These are phyloP conservation scores for Bifiguratus adelaidae DNA, from an alignment of 192 early-diverging fungal genomes.

Conservation along the genomic window DNA sequence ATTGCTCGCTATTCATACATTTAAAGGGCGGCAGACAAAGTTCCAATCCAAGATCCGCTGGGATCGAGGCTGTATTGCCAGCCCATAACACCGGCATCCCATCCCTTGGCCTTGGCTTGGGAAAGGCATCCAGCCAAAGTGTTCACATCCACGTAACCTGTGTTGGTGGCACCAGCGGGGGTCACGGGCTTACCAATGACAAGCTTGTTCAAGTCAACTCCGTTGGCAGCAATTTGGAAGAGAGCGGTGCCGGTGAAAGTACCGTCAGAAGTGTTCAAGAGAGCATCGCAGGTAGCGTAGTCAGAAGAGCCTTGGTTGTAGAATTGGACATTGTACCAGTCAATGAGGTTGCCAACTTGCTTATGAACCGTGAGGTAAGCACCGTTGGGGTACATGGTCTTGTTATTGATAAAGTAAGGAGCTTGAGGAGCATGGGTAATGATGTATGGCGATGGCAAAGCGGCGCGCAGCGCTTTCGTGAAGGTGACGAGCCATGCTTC, in stretches of 20 bases:
- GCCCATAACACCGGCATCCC: constrained; percentile 23
- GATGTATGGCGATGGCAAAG: constrained; percentile 16
- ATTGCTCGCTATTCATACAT: not conserved
- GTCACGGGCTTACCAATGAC: constrained; percentile 25
- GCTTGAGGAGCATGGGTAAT: constrained; percentile 26
- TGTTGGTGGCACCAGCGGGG: constrained; percentile 16
- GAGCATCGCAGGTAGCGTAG: constrained; percentile 16
- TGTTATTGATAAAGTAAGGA: constrained; percentile 22
- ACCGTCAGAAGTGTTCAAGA: constrained; percentile 18
- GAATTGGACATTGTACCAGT: constrained; percentile 24
- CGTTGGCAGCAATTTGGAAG: constrained; percentile 15
- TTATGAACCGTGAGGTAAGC: constrained; percentile 16
- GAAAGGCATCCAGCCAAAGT: constrained; percentile 13
- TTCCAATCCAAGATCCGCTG: constrained; percentile 8
- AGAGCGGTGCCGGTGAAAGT: constrained; percentile 15
- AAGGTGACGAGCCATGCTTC: constrained; percentile 25
- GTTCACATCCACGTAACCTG: constrained; percentile 16
- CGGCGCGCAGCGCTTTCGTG: constrained; percentile 8
- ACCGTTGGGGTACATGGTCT: constrained; percentile 15
- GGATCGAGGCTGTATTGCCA: constrained; percentile 23
- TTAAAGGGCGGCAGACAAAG: constrained; percentile 1
- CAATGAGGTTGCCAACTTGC: constrained; percentile 17
- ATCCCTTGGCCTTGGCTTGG: constrained; percentile 20
- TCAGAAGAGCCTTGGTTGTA: constrained; percentile 19
- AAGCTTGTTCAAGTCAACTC: constrained; percentile 13